A percentile compares a stretch with the other conserved stretches of the same genome.
Conservation (phyloP, 2,329 filamentous ascomycete genomes). For the Sclerotinia spermophila region DNA sequence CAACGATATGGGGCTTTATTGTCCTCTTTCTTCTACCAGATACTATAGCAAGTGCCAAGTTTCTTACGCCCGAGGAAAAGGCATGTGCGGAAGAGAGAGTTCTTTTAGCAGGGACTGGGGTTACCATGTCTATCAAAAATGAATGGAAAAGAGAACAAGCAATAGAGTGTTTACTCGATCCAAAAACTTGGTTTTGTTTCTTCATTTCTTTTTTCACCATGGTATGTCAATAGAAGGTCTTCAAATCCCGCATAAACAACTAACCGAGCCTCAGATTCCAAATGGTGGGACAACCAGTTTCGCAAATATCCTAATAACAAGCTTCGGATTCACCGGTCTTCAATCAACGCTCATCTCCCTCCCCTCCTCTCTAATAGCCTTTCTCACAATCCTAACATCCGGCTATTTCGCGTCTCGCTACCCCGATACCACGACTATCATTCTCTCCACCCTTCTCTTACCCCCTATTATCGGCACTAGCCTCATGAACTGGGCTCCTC, state of each 20-base stretch:
- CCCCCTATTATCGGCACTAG: conserved; percentile 33
- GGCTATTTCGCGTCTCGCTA: conserved; percentile 39
- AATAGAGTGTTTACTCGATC: conserved; percentile 50
- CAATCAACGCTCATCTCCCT: conserved; percentile 34
- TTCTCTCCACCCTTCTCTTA: conserved; percentile 27
- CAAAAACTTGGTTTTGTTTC: conserved; percentile 56
- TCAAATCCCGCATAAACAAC: not conserved
- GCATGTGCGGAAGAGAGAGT: conserved; percentile 45
- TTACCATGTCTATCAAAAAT: conserved; percentile 48
- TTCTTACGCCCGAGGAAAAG: conserved; percentile 51
- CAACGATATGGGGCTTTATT: conserved; percentile 45
- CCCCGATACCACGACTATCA: conserved; percentile 27
- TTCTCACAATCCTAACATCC: conserved; percentile 26
- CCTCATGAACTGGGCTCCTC: conserved; percentile 31
- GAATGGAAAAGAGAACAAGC: conserved; percentile 46
- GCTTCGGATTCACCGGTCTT: conserved; percentile 39
- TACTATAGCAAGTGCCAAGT: conserved; percentile 51
- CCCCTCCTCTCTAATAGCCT: conserved; percentile 27
- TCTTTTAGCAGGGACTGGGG: conserved; percentile 49
- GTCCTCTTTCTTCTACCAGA: conserved; percentile 51
- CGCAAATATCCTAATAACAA: conserved; percentile 46
- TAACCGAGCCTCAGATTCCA: conserved; percentile 36
- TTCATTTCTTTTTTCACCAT: conserved; percentile 50
- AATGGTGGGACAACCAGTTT: conserved; percentile 60
- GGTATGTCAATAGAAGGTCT: not conserved